Base-by-base conservation (phyloP, 169 alveolate genomes). In the Cryptosporidium xiaoi region DNA sequence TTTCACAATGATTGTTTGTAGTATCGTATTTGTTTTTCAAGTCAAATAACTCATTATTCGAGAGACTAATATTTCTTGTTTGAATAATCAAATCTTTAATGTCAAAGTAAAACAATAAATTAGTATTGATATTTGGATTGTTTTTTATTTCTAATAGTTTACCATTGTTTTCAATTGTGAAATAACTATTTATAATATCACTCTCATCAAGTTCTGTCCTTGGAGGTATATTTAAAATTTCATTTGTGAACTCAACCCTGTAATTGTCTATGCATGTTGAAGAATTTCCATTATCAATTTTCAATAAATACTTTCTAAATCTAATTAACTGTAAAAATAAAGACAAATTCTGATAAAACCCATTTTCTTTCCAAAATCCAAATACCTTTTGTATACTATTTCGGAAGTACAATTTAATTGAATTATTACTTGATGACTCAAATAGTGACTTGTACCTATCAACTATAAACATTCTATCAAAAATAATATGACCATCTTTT, bases 321-420 rank as follows among this genome's bases (percentile, higher is more conserved):
- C 51, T 77, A 24, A 77, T 62, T 15, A 77, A 33, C 34, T 60
- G 71, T 15, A 77, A 64, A 77, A 77, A 77, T 27, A 50, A 40
- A 2, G 64, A 48, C 44, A 77, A 24, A 40, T 56, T 77, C 64
- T 77, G 71, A 53, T 77, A 77, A 62, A 77, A 77, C 1, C 87
- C 87, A 60, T 77, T 77, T 60, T 77, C 87, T 13, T 50, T 77
- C 87, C 87, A 77, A 6, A 77, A 12, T 16, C 87, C 87, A 36
- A 56, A 77, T 60, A 77, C 34, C 55, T 33, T 77, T 60, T 77
- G 77, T 5, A 77, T 62, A 31, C 77, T 56, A 24, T 44, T 77
- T 10, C 56, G 40, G 20, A 77, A 44, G 27, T 56, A 77, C 20
- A 56, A 56, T 31, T 62, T 60, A 18, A 60, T 40, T 34, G 66